These are phyloP conservation scores for Pyrus bretschneideri DNA, from an alignment of 306 rosid species.

Conservation along the genomic window DNA sequence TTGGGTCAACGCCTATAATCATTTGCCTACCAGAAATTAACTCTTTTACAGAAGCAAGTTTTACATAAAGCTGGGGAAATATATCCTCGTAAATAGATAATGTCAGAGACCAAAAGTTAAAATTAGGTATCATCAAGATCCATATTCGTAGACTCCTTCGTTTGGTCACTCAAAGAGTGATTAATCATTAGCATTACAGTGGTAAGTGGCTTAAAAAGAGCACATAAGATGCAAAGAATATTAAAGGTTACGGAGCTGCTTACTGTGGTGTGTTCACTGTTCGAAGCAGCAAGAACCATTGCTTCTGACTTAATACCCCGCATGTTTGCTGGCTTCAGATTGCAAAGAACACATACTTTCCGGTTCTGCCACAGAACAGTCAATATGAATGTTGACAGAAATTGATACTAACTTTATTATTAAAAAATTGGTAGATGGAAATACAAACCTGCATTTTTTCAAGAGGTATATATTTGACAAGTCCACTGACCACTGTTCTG, in stretches of 20 bases:
- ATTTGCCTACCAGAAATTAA: background rate
- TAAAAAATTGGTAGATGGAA: background rate
- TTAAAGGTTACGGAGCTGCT: constrained; percentile 11
- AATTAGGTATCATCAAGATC: background rate
- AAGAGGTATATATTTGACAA: constrained; percentile 76
- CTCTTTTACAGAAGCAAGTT: background rate
- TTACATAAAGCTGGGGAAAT: background rate
- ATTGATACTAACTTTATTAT: background rate
- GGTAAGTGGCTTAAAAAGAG: background rate
- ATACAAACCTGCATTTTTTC: constrained; percentile 87
- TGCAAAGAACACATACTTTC: constrained; percentile 89
- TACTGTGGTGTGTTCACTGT: constrained; percentile 59
- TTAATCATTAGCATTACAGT: background rate
- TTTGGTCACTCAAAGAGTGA: background rate
- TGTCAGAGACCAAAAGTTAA: background rate
- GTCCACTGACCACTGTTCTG: constrained; percentile 93
- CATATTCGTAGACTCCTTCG: background rate
- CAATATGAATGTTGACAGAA: background rate
- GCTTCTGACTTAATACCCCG: constrained; percentile 92
- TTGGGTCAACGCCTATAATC: background rate
- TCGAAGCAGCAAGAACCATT: constrained; percentile 93
- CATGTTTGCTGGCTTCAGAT: constrained; percentile 83
- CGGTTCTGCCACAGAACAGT: constrained; percentile 56
- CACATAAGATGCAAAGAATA: background rate
- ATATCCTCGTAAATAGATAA: background rate